phyloP scores from a whole-genome alignment of 257 asterid species.

The Nicotiana noctiflora region DNA sequence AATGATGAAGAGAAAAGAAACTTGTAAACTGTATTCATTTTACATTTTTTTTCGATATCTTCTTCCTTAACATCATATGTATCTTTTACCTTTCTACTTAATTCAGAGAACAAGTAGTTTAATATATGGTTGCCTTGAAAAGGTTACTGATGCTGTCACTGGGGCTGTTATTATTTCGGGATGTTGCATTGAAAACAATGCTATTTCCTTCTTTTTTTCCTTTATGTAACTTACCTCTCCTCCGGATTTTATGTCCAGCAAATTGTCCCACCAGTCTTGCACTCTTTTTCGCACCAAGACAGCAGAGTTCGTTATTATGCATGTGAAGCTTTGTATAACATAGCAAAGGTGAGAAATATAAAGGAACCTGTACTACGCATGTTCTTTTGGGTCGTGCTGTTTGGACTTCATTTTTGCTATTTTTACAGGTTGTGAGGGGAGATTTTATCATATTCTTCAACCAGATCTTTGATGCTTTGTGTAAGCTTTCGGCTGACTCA shows the following conservation, averaged over 20 bases:
- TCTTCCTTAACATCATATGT: not conserved
- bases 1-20: not conserved
- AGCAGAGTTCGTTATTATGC: conserved; percentile 99
- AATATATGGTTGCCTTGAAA: not conserved
- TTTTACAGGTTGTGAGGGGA: conserved; percentile 93
- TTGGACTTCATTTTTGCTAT: conserved; percentile 19
- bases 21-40: not conserved
- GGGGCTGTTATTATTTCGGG: not conserved
- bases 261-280: conserved; percentile 92
- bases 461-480: conserved; percentile 85
- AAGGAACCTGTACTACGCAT: conserved; percentile 1
- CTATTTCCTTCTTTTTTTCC: not conserved
- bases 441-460: conserved; percentile 97
- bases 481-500: conserved; percentile 97
- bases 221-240: conserved; percentile 20
- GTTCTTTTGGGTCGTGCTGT: conserved; percentile 5
- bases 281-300: conserved; percentile 90
- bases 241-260: conserved; percentile 45
- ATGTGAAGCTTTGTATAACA: conserved; percentile 96
- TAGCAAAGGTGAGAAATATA: conserved; percentile 69
- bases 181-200: not conserved
- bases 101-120: not conserved
- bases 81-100: not conserved
- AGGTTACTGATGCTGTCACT: not conserved
- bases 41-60: not conserved